Evolutionary conservation across 2,329 filamentous ascomycete genomes (phyloP).

Genomic region (Acarospora socialis): DNA sequence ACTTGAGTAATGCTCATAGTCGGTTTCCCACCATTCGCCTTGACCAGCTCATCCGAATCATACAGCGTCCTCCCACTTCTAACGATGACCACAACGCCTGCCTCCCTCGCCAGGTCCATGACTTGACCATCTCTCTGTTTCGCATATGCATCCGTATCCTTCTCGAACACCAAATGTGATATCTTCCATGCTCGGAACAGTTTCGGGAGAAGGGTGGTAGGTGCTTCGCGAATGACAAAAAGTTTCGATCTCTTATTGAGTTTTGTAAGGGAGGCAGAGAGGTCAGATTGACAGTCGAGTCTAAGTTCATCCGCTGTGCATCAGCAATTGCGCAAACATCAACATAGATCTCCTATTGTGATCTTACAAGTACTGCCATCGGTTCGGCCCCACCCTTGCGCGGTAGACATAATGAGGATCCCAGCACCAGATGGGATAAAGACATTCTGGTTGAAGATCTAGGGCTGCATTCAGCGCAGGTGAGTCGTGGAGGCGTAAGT

Average conservation of each 20-base stretch:
- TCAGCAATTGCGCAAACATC: neutral
- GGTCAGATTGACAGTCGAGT: conserved; percentile 58
- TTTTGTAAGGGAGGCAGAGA: conserved; percentile 51
- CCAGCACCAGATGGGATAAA: conserved; percentile 70
- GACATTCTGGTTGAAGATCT: conserved; percentile 49
- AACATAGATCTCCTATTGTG: neutral
- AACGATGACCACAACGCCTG: conserved; percentile 54
- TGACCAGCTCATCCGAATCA: conserved; percentile 56
- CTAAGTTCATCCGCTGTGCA: conserved; percentile 21
- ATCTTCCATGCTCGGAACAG: conserved; percentile 60
- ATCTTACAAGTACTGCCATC: conserved; percentile 55
- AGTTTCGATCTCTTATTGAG: conserved; percentile 59
- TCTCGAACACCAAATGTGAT: conserved; percentile 65
- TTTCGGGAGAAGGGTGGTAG: conserved; percentile 56
- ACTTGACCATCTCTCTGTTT: conserved; percentile 49
- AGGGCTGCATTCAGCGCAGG: conserved; percentile 59
- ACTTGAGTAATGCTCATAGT: conserved; percentile 63
- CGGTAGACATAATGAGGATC: conserved; percentile 68
- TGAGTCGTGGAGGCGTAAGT: conserved; percentile 63
- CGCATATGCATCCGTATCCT: conserved; percentile 62
- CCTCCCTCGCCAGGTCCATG: conserved; percentile 42
- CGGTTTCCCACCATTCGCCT: conserved; percentile 50
- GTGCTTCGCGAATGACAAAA: conserved; percentile 56
- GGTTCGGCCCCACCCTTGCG: conserved; percentile 53
- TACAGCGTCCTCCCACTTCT: conserved; percentile 54